Conservation (phyloP, 2,329 filamentous ascomycete species). For the Drechslera avenae region DNA sequence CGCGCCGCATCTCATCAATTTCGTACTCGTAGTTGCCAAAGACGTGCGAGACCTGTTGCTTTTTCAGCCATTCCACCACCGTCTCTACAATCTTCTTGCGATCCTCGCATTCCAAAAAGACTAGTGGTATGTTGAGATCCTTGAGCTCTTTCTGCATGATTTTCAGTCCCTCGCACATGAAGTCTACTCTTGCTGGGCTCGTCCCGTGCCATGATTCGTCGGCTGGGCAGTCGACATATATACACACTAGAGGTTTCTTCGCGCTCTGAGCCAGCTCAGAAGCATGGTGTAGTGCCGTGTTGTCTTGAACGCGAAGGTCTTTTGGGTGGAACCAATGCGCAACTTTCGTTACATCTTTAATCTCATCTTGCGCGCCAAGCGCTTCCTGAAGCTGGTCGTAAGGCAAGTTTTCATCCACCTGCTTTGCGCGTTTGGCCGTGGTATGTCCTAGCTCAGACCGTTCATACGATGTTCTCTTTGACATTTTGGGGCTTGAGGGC, state of each 20-base stretch:
- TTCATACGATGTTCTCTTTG: constrained; percentile 39
- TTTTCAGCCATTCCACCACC: constrained; percentile 52
- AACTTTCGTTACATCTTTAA: constrained; percentile 49
- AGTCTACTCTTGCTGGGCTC: constrained; percentile 55
- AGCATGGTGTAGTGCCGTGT: constrained; percentile 55
- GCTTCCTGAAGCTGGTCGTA: constrained; percentile 50
- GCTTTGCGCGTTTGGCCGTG: constrained; percentile 56
- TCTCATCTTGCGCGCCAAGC: constrained; percentile 48
- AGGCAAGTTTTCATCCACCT: constrained; percentile 54
- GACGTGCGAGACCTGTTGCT: constrained; percentile 54
- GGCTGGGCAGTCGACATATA: constrained; percentile 55
- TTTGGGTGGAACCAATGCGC: constrained; percentile 60
- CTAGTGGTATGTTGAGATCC: constrained; percentile 56
- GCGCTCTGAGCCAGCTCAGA: constrained; percentile 53
- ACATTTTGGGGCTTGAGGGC: constrained; percentile 13
- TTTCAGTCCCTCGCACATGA: constrained; percentile 53
- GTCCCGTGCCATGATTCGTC: constrained; percentile 60
- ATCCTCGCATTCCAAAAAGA: constrained; percentile 52
- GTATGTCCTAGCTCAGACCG: constrained; percentile 50
- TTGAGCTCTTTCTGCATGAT: constrained; percentile 55
- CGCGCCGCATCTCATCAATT: constrained; percentile 53
- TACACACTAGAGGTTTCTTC: constrained; percentile 51
- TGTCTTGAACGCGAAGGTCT: constrained; percentile 57
- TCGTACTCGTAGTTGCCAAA: constrained; percentile 57
- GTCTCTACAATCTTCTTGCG: constrained; percentile 51